Conservation (phyloP, 805 yeast species). For the Kuraishia ogatae region DNA sequence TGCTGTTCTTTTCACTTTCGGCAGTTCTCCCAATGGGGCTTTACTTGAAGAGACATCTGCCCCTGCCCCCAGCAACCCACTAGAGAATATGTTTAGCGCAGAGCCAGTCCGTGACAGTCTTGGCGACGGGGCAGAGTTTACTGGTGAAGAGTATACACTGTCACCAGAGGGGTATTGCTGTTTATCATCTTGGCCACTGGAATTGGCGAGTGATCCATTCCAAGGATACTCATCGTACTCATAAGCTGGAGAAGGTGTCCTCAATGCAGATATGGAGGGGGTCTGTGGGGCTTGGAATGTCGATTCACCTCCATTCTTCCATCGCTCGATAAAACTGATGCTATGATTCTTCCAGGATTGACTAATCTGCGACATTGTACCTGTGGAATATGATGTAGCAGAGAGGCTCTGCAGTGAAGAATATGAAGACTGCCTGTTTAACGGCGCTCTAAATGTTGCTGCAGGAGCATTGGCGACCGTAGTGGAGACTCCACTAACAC, state of each 20-base stretch:
- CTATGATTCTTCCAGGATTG: slow-evolving; percentile 33
- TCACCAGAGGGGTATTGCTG: not conserved
- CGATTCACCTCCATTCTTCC: slow-evolving; percentile 25
- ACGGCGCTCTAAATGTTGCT: slow-evolving; percentile 9
- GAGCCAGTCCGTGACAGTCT: slow-evolving; percentile 4
- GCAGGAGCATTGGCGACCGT: slow-evolving; percentile 1
- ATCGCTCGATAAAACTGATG: slow-evolving; percentile 34
- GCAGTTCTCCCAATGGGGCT: slow-evolving; percentile 2
- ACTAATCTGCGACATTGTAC: slow-evolving; percentile 31
- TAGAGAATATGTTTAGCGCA: slow-evolving; percentile 3
- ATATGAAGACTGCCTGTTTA: slow-evolving; percentile 21
- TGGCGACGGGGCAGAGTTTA: slow-evolving; percentile 2
- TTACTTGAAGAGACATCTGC: slow-evolving; percentile 1
- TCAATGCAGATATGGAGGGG: slow-evolving; percentile 4
- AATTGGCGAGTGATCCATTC: slow-evolving; percentile 4
- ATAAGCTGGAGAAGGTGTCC: slow-evolving; percentile 17
- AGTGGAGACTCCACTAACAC: slow-evolving; percentile 6
- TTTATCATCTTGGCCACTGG: not conserved
- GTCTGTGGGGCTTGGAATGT: slow-evolving; percentile 2
- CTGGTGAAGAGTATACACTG: slow-evolving; percentile 4
- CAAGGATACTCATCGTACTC: slow-evolving; percentile 21
- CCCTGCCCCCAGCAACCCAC: slow-evolving; percentile 1
- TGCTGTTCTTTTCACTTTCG: slow-evolving; percentile 7
- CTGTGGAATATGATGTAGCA: slow-evolving; percentile 28
- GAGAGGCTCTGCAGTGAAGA: slow-evolving; percentile 26